Conservation (phyloP, 208 protist genomes). For the Crithidia thermophila region DNA sequence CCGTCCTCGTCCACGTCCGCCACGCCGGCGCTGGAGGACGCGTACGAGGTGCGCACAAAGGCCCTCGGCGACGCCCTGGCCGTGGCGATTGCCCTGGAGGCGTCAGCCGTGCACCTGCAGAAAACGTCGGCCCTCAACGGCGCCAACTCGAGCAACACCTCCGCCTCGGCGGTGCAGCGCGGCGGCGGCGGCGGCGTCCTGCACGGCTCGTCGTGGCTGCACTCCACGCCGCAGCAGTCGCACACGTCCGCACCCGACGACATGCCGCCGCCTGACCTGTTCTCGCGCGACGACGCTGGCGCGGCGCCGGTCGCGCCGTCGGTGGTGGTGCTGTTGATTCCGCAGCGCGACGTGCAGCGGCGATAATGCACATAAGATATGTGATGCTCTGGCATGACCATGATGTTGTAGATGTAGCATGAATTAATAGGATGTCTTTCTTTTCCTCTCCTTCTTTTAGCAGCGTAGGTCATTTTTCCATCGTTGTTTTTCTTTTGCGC, state of each 20-base stretch:
- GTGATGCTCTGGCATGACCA: no score
- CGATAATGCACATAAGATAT: conserved; percentile 5
- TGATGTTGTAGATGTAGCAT: no score
- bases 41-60: conserved; percentile 22
- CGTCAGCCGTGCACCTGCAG: conserved; percentile 6
- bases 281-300: conserved; percentile 1
- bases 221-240: neutral
- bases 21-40: neutral
- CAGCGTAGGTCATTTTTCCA: no score
- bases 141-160: neutral
- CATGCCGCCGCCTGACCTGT: neutral
- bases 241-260: neutral
- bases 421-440: no score
- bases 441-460: no score
- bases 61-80: conserved; percentile 46
- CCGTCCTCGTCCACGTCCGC: neutral
- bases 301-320: conserved; percentile 12
- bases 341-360: conserved; percentile 25
- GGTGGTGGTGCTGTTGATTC: conserved; percentile 29
- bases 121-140: no score
- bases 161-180: neutral
- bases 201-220: neutral
- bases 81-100: conserved; percentile 30
- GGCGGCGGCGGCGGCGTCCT: neutral
- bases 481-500: conserved; percentile 1